phyloP scores from a whole-genome alignment of 495 filamentous ascomycete species.

The Penicillium desertorum region DNA sequence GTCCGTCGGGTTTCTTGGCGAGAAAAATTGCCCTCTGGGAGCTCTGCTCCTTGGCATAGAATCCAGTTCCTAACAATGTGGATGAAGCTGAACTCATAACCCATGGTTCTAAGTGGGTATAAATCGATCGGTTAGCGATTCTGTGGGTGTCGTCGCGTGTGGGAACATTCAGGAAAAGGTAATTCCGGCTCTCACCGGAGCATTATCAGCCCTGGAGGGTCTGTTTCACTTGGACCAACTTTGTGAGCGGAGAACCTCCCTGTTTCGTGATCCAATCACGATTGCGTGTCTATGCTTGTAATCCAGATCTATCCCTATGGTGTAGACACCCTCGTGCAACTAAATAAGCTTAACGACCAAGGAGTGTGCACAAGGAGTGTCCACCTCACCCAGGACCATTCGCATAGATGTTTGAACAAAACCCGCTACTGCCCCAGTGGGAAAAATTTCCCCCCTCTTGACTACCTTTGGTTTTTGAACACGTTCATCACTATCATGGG shows the following conservation, averaged over 20 bases:
- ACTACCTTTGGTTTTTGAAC: background rate
- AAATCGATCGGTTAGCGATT: background rate
- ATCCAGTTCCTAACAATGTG: no score
- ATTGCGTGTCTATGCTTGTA: background rate
- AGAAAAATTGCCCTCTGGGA: no score
- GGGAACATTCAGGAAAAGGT: slow-evolving; percentile 2
- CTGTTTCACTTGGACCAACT: slow-evolving; percentile 13
- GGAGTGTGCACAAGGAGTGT: slow-evolving; percentile 4
- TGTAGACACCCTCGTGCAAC: slow-evolving; percentile 4
- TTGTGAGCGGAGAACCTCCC: background rate
- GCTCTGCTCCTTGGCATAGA: no score
- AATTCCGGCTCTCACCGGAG: background rate
- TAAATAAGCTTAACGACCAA: slow-evolving; percentile 8
- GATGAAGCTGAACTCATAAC: background rate
- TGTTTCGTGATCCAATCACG: background rate
- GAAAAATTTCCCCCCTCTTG: background rate
- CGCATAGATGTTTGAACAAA: slow-evolving; percentile 15
- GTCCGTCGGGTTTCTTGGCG: no score
- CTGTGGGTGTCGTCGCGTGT: no score
- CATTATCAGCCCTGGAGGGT: slow-evolving; percentile 5
- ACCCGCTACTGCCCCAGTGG: slow-evolving; percentile 1
- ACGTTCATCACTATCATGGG: slow-evolving; percentile 8
- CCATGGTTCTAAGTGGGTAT: background rate
- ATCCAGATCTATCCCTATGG: background rate
- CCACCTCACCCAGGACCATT: slow-evolving; percentile 10